Base-by-base conservation (phyloP, 805 yeast species). In the Candida pini region DNA sequence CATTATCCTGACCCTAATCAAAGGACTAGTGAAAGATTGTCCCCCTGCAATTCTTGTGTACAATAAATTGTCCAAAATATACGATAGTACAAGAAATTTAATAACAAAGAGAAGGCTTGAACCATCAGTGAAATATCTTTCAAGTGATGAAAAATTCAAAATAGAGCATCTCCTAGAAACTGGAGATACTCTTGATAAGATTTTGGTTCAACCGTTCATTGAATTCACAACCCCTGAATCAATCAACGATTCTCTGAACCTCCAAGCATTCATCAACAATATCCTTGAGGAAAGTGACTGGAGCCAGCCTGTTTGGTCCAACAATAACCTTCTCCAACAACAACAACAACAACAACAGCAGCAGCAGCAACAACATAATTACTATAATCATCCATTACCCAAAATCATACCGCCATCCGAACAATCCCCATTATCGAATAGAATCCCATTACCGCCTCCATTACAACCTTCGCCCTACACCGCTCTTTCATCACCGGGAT, bases 41-140 rank as follows among this genome's bases (percentile, higher is more conserved):
- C 43, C 37, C 2, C 44, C 45, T 9, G 48, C 50, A 4, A 38
- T 22, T 8, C 14, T 31, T 23, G 40, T 44, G 18, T 33, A 35
- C 9, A 34, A 35, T 4, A 40, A 40, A 4, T 21, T 48, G 3
- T 25, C 29, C 13, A 41, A 39, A 13, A 39, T 48, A 38, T 42
- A 37, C 40, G 19, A 33, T n/a, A 36, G 33, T 3, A 40, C 49
- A 6, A 40, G 31, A 33, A 33, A 22, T 5, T 28, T 41, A 22
- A 32, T 45, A 13, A 22, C 21, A 13, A 44, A 21, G 19, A 35
- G 40, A 23, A 37, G 30, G 18, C 23, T 29, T 6, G 39, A 34
- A 14, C 30, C n/a, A n/a, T n/a, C n/a, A n/a, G n/a, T n/a, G n/a
- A n/a, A n/a, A n/a, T n/a, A n/a, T n/a, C n/a, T n/a, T n/a, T n/a